A percentile compares a stretch with the other conserved stretches of the same genome.
These are phyloP conservation scores for Rosa multiflora DNA, from an alignment of 306 rosid genomes.

Conservation along the genomic window DNA sequence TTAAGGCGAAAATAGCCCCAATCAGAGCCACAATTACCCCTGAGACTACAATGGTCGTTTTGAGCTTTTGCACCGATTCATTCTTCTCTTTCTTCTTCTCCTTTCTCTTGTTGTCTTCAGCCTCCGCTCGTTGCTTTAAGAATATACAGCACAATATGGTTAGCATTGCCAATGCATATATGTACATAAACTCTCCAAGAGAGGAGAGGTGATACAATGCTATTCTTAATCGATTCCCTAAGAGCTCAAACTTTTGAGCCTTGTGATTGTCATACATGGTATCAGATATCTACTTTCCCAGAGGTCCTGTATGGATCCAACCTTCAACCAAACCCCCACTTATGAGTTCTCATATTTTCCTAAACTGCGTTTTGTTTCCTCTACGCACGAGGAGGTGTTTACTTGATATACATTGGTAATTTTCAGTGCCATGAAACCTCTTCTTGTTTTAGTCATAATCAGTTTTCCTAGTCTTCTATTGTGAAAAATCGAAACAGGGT, in stretches of 20 bases:
- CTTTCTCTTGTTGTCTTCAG: slow-evolving; percentile 31
- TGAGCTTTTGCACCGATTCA: slow-evolving; percentile 41
- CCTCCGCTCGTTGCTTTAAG: slow-evolving; percentile 41
- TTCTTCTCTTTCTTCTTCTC: slow-evolving; percentile 30
- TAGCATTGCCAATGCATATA: not conserved
- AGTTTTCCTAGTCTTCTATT: not conserved
- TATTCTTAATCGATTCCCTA: not conserved
- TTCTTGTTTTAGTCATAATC: not conserved
- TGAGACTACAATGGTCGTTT: slow-evolving; percentile 54
- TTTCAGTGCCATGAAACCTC: not conserved
- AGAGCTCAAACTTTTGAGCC: not conserved
- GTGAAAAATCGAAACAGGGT: not conserved
- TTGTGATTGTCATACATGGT: not conserved
- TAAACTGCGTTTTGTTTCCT: not conserved
- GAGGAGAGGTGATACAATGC: not conserved
- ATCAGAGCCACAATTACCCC: slow-evolving; percentile 52
- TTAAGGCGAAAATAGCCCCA: slow-evolving; percentile 50
- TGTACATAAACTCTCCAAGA: not conserved
- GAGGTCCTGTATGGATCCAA: not conserved
- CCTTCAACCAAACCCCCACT: not conserved
- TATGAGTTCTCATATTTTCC: not conserved
- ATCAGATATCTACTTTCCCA: not conserved
- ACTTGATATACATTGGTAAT: not conserved
- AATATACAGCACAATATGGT: slow-evolving; percentile 2
- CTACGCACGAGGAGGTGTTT: not conserved